These are phyloP conservation scores for Mucor indicus DNA, from an alignment of 371 early-diverging fungal genomes.

Conservation along the genomic window DNA sequence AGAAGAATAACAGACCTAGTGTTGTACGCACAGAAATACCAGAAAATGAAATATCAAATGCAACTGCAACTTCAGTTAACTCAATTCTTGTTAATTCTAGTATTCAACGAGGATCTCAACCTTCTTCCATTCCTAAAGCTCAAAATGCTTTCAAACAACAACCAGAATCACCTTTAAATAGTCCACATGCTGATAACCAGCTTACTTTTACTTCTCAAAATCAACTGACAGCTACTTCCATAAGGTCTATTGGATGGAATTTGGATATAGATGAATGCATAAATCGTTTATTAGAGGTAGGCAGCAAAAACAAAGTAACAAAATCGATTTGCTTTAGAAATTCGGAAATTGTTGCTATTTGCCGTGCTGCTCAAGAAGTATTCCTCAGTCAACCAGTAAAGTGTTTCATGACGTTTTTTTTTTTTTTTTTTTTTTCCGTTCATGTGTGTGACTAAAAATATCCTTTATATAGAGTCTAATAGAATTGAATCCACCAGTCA, in stretches of 20 bases:
- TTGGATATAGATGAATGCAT: slow-evolving; percentile 88
- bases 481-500: slow-evolving; percentile 94
- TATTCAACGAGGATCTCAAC: not conserved
- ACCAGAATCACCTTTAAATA: slow-evolving; percentile 2
- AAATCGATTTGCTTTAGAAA: slow-evolving; percentile 77
- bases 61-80: slow-evolving; percentile 43
- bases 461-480: slow-evolving; percentile 61
- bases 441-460: not conserved
- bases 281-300: slow-evolving; percentile 73
- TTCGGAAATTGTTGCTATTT: slow-evolving; percentile 91
- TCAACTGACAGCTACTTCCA: slow-evolving; percentile 47
- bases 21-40: slow-evolving; percentile 36
- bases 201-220: slow-evolving; percentile 36
- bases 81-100: slow-evolving; percentile 42
- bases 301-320: slow-evolving; percentile 66
- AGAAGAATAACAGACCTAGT: slow-evolving; percentile 39
- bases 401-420: not conserved
- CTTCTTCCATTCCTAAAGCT: not conserved
- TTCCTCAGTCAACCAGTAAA: slow-evolving; percentile 85
- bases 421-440: not conserved
- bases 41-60: slow-evolving; percentile 43
- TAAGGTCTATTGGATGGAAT: slow-evolving; percentile 45
- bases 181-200: slow-evolving; percentile 22
- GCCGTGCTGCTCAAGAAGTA: slow-evolving; percentile 84
- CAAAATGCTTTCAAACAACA: slow-evolving; percentile 3